phyloP scores from a whole-genome alignment of 179 eudicot species.

The Carnegiea gigantea region DNA sequence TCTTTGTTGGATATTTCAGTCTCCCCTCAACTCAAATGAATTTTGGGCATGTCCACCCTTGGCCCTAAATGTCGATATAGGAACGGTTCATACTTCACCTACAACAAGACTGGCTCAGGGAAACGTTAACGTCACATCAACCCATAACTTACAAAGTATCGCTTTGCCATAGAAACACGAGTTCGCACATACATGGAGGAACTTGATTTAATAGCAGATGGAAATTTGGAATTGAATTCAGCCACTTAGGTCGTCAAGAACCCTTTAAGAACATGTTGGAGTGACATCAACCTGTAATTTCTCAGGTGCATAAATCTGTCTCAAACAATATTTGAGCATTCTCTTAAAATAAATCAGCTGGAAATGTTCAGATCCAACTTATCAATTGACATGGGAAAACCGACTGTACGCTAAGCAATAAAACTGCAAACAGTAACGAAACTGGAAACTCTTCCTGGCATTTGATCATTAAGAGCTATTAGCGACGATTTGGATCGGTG shows the following conservation, averaged over 20 bases:
- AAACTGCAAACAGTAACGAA: neutral
- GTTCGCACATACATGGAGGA: neutral
- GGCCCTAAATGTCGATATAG: too few relatives aligned
- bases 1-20: too few relatives aligned
- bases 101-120: neutral
- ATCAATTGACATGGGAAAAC: neutral
- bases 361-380: neutral
- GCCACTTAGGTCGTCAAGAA: neutral
- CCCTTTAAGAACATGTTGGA: neutral
- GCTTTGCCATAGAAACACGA: neutral
- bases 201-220: neutral
- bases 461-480: neutral
- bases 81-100: too few relatives aligned
- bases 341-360: neutral
- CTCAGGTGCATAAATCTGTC: neutral
- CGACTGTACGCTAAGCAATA: neutral
- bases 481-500: slow-evolving; percentile 41
- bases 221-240: neutral
- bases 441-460: neutral
- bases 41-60: too few relatives aligned
- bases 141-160: too few relatives aligned
- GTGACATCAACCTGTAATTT: neutral
- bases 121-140: neutral
- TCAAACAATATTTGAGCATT: neutral
- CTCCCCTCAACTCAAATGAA: too few relatives aligned